Conservation (phyloP, 306 rosid species). For the Quercus berberidifolia region DNA sequence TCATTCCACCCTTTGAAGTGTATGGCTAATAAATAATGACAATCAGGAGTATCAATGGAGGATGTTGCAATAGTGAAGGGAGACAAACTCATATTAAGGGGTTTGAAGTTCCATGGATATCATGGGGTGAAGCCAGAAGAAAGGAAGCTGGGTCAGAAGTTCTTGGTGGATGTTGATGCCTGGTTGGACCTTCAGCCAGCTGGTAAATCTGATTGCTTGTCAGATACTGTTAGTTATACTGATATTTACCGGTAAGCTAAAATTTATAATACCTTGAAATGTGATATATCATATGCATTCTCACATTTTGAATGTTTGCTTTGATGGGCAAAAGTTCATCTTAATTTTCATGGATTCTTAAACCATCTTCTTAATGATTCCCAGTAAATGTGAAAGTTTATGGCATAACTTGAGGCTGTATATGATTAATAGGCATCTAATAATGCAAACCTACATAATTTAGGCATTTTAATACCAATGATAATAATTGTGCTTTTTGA, state of each 20-base stretch:
- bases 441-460: background rate
- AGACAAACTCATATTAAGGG: conserved; percentile 75
- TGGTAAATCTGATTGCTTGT: conserved; percentile 58
- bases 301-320: background rate
- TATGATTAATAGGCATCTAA: background rate
- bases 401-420: background rate
- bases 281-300: background rate
- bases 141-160: conserved; percentile 73
- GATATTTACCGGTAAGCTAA: conserved; percentile 55
- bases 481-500: background rate
- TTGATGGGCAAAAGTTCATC: background rate
- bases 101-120: conserved; percentile 74
- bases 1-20: background rate
- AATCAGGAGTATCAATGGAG: conserved; percentile 39
- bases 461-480: background rate
- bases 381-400: background rate
- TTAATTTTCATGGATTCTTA: background rate
- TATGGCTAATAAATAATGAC: background rate
- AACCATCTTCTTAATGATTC: no score
- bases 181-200: conserved; percentile 89
- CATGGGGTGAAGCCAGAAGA: conserved; percentile 77
- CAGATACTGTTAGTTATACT: conserved; percentile 65
- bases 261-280: background rate
- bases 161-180: conserved; percentile 76
- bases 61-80: conserved; percentile 33